Evolutionary conservation across 1,284 basidiomycete species (phyloP), one percentile per base, ranked within the genome.

Genomic region (Fomitiporia mediterranea): DNA sequence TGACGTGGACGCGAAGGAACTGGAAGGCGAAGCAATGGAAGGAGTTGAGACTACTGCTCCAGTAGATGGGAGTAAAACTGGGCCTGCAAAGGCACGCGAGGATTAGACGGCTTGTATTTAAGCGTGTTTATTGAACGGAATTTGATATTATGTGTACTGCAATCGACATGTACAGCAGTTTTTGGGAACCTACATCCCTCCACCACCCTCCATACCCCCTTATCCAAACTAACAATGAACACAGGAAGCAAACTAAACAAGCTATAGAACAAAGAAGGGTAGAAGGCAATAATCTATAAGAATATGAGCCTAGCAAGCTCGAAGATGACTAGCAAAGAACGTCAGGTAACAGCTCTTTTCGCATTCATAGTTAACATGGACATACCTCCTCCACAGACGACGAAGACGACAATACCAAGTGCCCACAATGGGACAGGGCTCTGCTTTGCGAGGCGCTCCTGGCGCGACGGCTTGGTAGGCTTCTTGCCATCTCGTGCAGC

Each of bases 21-120:
- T 93, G 50, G 89, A 93, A 68, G 74, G 70, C 4, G 84, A 88
- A 59, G 76, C 78, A 2, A 90, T 90, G 87, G 82, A 89, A 64
- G 87, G 85, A 21, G 65, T 90, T 6, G 88, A 89, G 67, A 68
- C 62, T 44, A 70, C 72, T 15, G 61, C 67, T 48, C 30, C 21
- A n/a, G 57, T 42, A 19, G 48, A 50, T 15, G 21, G 40, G 17
- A 59, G 39, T 13, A 35, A 55, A 21, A 49, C 25, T 8, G 38
- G 34, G 19, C 47, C 15, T 40, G 37, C 37, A 4, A 51, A 49
- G 19, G 19, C 53, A 39, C 32, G 25, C 9, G 47, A 42, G 28
- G 44, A 54, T 3, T 55, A 49, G 44, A 25, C 19, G 15, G 2
- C 17, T 30, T 46, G 44, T 46, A 23, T 25, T 30, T 4, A 30